Conservation (phyloP, 768 basidiomycete species). For the Russula brevipes region DNA sequence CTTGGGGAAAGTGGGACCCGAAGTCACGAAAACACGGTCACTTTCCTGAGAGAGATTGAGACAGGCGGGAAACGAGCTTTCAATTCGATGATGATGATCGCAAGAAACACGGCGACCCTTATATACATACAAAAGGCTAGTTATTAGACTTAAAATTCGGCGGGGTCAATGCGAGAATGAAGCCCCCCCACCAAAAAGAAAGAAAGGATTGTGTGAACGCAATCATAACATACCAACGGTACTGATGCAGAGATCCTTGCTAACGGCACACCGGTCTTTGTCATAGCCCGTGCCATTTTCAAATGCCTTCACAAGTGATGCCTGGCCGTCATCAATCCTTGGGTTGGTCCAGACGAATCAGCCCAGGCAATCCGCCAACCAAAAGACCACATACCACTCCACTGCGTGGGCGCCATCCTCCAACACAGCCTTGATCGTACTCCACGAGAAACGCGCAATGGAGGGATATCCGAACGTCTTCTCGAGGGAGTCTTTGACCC, state of each 20-base stretch:
- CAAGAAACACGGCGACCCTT: too few relatives aligned
- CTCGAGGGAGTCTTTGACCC: conserved; percentile 71
- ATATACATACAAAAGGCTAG: too few relatives aligned
- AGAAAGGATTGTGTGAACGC: too few relatives aligned
- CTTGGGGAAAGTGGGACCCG: too few relatives aligned
- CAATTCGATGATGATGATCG: too few relatives aligned
- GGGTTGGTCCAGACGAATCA: background rate
- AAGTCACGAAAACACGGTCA: too few relatives aligned
- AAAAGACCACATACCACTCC: conserved; percentile 56
- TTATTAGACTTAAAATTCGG: too few relatives aligned
- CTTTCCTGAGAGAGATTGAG: too few relatives aligned
- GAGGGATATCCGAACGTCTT: conserved; percentile 91
- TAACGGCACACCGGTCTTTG: conserved; percentile 64
- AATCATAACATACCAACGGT: conserved; percentile 65
- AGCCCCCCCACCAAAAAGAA: too few relatives aligned
- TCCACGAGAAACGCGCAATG: conserved; percentile 92
- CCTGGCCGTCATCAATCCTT: conserved; percentile 85
- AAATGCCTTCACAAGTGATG: conserved; percentile 71
- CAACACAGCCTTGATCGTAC: conserved; percentile 79
- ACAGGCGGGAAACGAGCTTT: too few relatives aligned
- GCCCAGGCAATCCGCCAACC: background rate
- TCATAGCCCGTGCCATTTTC: conserved; percentile 63
- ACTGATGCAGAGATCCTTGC: conserved; percentile 67
- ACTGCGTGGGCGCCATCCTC: conserved; percentile 75
- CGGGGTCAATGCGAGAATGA: background rate